Evolutionary conservation across 2,329 filamentous ascomycete species (phyloP).

Genomic region (Sphaerostilbella broomeana): DNA sequence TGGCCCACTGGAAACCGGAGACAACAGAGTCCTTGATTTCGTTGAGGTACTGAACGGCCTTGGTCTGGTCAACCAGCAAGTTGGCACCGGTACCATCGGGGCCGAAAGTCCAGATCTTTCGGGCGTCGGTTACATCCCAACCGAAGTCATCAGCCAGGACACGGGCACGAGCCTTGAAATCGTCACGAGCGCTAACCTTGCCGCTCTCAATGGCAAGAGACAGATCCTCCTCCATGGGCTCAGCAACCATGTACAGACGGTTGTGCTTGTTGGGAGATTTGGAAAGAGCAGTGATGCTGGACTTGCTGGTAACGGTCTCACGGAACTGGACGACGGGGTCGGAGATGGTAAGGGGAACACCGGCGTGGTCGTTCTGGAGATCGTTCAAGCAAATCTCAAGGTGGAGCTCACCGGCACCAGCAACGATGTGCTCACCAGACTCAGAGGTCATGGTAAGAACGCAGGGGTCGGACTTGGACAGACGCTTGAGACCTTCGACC

Average conservation of each 20-base stretch:
- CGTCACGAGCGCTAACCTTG: slow-evolving; percentile 91
- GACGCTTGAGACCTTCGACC: slow-evolving; percentile 99
- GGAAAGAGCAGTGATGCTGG: slow-evolving; percentile 92
- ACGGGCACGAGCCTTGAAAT: slow-evolving; percentile 98
- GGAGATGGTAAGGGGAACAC: slow-evolving; percentile 94
- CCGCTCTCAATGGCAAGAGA: slow-evolving; percentile 82
- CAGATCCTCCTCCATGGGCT: slow-evolving; percentile 89
- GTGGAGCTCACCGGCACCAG: slow-evolving; percentile 98
- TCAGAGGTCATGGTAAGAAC: slow-evolving; percentile 84
- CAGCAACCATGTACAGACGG: slow-evolving; percentile 93
- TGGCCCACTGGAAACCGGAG: slow-evolving; percentile 99
- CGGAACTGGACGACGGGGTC: slow-evolving; percentile 98
- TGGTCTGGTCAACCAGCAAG: slow-evolving; percentile 98
- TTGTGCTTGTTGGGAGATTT: slow-evolving; percentile 99
- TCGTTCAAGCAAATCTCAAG: slow-evolving; percentile 99
- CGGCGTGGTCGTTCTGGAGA: slow-evolving; percentile 98
- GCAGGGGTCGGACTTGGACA: slow-evolving; percentile 99
- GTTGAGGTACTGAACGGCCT: slow-evolving; percentile 99
- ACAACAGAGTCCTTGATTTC: slow-evolving; percentile 99
- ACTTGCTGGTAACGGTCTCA: slow-evolving; percentile 82
- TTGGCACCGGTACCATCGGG: slow-evolving; percentile 97
- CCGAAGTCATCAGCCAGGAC: slow-evolving; percentile 92
- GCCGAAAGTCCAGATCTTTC: slow-evolving; percentile 99
- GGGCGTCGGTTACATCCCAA: slow-evolving; percentile 99
- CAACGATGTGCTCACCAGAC: slow-evolving; percentile 97